Base-by-base conservation (phyloP, 306 rosid species). In the Crotalaria pallida region DNA sequence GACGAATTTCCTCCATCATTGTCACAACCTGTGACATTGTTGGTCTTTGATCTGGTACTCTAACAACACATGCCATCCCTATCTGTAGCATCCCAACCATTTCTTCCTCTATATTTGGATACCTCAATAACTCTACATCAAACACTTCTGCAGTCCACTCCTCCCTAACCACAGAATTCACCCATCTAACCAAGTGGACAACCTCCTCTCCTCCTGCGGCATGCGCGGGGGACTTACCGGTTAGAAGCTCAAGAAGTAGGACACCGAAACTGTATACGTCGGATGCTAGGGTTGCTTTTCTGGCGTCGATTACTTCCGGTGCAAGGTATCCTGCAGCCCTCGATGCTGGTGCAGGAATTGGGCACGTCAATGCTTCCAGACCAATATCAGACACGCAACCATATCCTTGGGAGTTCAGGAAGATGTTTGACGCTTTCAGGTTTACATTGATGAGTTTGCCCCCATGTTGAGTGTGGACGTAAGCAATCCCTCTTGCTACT, bases 91-190 rank as follows among this genome's bases (percentile, higher is more conserved):
- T 88, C 66, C 88, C 91, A 7, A 89, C 96, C 96, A 92, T 88
- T 66, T 92, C 96, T 74, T 89, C 98, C 73, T 92, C 98, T 18
- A 89, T 90, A 52, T 89, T 85, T 18, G 89, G 84, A 72, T 73
- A 88, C 81, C 86, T 88, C 9, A 89, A 68, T 24, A 92, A 87
- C 59, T 86, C 88, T 0, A 84, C 84, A 82, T 92, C 98, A 71
- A 92, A 92, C 34, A 92, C 98, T 57, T 92, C 98, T 7, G 89
- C 91, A 27, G 96, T 89, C 98, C 98, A 92, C 67, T 92, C 98
- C 74, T 92, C 98, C 63, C 98, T 80, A 10, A 92, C 96, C 77
- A 92, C 96, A 38, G 96, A 89, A 77, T 83, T 89, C 76, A 92
- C 98, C 98, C 98, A 92, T 21, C 96, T 88, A 43, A 92, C 96